A percentile compares a stretch with the other conserved stretches of the same genome.
phyloP scores from a whole-genome alignment of 768 basidiomycete species.

The Collybia nuda region DNA sequence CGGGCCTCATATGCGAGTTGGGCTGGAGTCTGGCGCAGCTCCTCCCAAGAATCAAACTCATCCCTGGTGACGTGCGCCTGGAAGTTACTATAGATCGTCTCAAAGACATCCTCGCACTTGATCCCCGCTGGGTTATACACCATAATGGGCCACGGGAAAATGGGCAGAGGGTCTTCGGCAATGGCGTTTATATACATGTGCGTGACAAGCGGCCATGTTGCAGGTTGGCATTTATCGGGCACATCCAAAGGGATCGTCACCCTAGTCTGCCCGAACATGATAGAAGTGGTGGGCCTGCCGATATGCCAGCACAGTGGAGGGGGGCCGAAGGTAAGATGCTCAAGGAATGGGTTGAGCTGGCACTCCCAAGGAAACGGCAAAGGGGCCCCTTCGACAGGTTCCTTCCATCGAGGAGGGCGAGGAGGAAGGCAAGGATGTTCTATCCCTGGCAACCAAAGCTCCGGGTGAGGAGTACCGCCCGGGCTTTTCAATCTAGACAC shows the following conservation, averaged over 20 bases:
- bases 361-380: conserved; percentile 48
- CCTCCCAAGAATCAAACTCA: conserved; percentile 36
- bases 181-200: conserved; percentile 55
- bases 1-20: conserved; percentile 27
- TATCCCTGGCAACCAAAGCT: conserved; percentile 48
- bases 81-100: conserved; percentile 46
- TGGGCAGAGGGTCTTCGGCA: conserved; percentile 47
- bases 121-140: conserved; percentile 46
- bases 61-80: conserved; percentile 28
- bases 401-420: conserved; percentile 44
- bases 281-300: conserved; percentile 19
- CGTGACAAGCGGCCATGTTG: conserved; percentile 61
- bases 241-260: conserved; percentile 27
- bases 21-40: conserved; percentile 29
- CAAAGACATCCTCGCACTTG: conserved; percentile 50
- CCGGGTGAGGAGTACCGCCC: conserved; percentile 32
- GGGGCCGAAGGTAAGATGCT: conserved; percentile 39
- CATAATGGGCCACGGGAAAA: conserved; percentile 58
- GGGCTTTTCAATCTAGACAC: conserved; percentile 30
- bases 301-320: conserved; percentile 52
- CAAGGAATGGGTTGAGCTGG: conserved; percentile 58
- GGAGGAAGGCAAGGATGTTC: conserved; percentile 51
- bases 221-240: conserved; percentile 52
- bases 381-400: conserved; percentile 34
- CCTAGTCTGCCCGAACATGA: conserved; percentile 28